Evolutionary conservation across 176 grass and related monocot species (phyloP).

Genomic region (Paspalum notatum): DNA sequence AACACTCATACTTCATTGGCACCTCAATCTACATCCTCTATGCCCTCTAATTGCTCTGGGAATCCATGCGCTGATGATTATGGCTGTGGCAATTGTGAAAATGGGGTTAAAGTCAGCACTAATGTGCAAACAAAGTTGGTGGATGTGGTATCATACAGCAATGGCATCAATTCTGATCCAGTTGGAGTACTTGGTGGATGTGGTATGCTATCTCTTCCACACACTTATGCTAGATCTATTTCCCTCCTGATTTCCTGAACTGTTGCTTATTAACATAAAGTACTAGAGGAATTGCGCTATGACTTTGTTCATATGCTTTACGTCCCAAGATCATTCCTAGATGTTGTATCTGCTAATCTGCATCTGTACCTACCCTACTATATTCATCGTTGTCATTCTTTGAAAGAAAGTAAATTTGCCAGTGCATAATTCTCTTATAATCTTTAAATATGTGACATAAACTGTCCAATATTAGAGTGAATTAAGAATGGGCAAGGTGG

Average conservation of each 20-base stretch:
- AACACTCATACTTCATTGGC: neutral
- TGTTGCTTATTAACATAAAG: constrained; percentile 10
- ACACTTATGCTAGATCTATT: neutral
- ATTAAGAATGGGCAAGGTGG: neutral
- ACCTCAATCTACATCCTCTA: neutral
- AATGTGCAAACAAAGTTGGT: neutral
- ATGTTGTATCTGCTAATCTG: neutral
- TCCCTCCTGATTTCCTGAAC: neutral
- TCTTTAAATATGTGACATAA: neutral
- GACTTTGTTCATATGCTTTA: constrained; percentile 6
- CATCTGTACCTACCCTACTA: neutral
- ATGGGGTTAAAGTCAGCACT: neutral
- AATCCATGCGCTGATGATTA: neutral
- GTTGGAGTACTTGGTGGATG: constrained; percentile 1
- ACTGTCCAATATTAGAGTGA: neutral
- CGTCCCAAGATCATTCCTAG: neutral
- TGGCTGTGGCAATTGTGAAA: constrained; percentile 11
- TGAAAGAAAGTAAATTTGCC: neutral
- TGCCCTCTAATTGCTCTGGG: neutral
- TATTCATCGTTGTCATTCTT: neutral
- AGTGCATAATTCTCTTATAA: neutral
- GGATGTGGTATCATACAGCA: neutral
- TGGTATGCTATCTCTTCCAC: constrained; percentile 19
- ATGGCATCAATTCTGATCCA: neutral
- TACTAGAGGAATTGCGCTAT: neutral